A percentile compares a stretch with the other conserved stretches of the same genome.
Evolutionary conservation across 2,329 filamentous ascomycete genomes (phyloP).

Genomic region (Mycosphaerella sp.): DNA sequence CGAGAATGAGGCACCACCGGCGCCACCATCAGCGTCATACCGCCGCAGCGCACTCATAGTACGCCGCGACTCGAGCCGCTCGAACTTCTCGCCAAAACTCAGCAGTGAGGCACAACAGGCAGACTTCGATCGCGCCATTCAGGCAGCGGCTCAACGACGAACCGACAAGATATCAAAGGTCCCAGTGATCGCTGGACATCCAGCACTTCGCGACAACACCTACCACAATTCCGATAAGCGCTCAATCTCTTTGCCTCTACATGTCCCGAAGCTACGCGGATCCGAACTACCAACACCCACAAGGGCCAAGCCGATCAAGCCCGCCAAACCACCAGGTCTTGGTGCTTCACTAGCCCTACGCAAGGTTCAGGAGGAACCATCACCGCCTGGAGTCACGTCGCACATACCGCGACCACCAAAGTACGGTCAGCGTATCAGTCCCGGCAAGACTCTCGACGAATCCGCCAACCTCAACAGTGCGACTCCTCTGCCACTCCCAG

Average conservation of each 20-base stretch:
- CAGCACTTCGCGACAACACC: slow-evolving; percentile 4
- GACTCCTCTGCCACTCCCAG: neutral
- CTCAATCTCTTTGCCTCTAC: neutral
- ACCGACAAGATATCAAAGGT: slow-evolving; percentile 3
- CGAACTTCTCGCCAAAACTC: slow-evolving; percentile 3
- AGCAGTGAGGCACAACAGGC: slow-evolving; percentile 1
- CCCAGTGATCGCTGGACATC: slow-evolving; percentile 1
- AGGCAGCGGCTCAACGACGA: slow-evolving; percentile 5
- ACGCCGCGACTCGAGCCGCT: neutral
- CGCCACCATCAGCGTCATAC: neutral
- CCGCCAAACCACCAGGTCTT: slow-evolving; percentile 1
- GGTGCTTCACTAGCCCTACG: slow-evolving; percentile 2
- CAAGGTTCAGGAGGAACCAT: slow-evolving; percentile 5
- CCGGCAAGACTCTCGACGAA: slow-evolving; percentile 8
- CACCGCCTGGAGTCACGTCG: neutral
- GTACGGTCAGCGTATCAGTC: slow-evolving; percentile 5
- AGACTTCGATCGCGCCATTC: slow-evolving; percentile 3
- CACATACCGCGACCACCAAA: slow-evolving; percentile 5
- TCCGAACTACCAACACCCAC: slow-evolving; percentile 11
- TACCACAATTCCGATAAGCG: neutral
- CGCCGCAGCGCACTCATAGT: slow-evolving; percentile 2
- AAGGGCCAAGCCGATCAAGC: slow-evolving; percentile 4
- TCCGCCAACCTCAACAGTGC: slow-evolving; percentile 1
- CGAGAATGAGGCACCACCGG: neutral
- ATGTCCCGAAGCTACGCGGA: neutral